A percentile compares a stretch with the other conserved stretches of the same genome.
These are phyloP conservation scores for Alternaria viburni DNA, from an alignment of 2,329 filamentous ascomycete genomes.

Conservation along the genomic window DNA sequence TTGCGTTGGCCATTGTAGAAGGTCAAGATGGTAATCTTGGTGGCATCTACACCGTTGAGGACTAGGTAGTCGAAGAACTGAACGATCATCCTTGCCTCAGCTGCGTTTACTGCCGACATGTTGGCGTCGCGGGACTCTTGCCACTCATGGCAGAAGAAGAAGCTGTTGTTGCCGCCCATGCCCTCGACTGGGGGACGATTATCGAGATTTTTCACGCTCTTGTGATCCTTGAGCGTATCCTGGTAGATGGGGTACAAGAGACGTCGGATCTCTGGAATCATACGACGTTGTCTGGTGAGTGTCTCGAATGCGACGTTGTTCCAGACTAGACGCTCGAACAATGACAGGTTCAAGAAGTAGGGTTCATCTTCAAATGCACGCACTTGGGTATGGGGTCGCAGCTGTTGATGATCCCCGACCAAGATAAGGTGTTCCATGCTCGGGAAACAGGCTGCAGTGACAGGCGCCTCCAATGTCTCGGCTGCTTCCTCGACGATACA, in stretches of 20 bases:
- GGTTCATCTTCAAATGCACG: conserved; percentile 64
- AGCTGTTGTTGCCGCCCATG: conserved; percentile 67
- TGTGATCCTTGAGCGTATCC: conserved; percentile 62
- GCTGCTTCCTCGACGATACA: conserved; percentile 82
- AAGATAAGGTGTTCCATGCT: conserved; percentile 69
- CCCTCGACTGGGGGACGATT: conserved; percentile 63
- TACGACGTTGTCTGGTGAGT: conserved; percentile 72
- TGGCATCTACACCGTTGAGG: conserved; percentile 65
- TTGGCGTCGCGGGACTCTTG: conserved; percentile 68
- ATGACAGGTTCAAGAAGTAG: conserved; percentile 72
- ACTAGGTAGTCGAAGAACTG: conserved; percentile 75
- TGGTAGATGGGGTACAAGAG: conserved; percentile 68
- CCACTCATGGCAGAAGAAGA: conserved; percentile 70
- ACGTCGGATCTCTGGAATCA: conserved; percentile 71
- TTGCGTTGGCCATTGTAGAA: conserved; percentile 88
- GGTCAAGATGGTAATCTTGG: conserved; percentile 78
- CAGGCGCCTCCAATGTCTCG: conserved; percentile 72
- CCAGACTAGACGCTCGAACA: conserved; percentile 80
- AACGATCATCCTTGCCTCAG: conserved; percentile 78
- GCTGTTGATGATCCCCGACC: conserved; percentile 82
- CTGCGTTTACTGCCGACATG: conserved; percentile 70
- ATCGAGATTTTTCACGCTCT: conserved; percentile 54
- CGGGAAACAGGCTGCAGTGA: conserved; percentile 66
- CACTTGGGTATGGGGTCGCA: conserved; percentile 72
- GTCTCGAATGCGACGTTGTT: conserved; percentile 68